These are phyloP conservation scores for Colletotrichum tanaceti DNA, from an alignment of 2,329 filamentous ascomycete genomes.

Conservation along the genomic window DNA sequence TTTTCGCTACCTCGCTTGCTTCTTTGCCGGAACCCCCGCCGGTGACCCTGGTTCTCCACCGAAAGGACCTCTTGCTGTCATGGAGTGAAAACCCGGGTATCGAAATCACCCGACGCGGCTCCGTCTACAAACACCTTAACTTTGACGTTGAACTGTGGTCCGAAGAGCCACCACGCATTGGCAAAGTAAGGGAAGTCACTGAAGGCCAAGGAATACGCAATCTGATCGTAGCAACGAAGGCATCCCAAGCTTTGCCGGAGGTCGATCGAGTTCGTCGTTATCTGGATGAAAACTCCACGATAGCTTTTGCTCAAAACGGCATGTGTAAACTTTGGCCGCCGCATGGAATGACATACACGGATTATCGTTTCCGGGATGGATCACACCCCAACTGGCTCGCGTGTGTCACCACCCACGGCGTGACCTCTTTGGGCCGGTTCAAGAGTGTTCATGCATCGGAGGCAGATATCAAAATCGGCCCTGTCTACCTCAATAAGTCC, in stretches of 20 bases:
- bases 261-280: constrained; percentile 69
- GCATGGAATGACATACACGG: constrained; percentile 57
- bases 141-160: constrained; percentile 68
- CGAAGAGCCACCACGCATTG: constrained; percentile 53
- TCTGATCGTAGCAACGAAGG: constrained; percentile 83
- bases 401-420: constrained; percentile 71
- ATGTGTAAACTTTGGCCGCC: constrained; percentile 76
- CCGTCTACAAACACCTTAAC: constrained; percentile 48
- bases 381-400: constrained; percentile 75
- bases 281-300: constrained; percentile 71
- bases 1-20: constrained; percentile 80
- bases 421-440: constrained; percentile 63
- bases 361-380: constrained; percentile 53
- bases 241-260: constrained; percentile 73
- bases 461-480: constrained; percentile 61
- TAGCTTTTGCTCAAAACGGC: constrained; percentile 90
- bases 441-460: constrained; percentile 63
- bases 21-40: constrained; percentile 71
- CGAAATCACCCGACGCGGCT: constrained; percentile 54
- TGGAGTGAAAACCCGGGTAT: constrained; percentile 61
- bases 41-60: constrained; percentile 83
- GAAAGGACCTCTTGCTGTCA: constrained; percentile 59
- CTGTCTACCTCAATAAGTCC: constrained; percentile 52
- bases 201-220: constrained; percentile 67
- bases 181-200: constrained; percentile 55